Percentiles rank a stretch among this genome's conserved stretches.
phyloP scores from a whole-genome alignment of 305 asterid genomes.

The Solanum chacoense region DNA sequence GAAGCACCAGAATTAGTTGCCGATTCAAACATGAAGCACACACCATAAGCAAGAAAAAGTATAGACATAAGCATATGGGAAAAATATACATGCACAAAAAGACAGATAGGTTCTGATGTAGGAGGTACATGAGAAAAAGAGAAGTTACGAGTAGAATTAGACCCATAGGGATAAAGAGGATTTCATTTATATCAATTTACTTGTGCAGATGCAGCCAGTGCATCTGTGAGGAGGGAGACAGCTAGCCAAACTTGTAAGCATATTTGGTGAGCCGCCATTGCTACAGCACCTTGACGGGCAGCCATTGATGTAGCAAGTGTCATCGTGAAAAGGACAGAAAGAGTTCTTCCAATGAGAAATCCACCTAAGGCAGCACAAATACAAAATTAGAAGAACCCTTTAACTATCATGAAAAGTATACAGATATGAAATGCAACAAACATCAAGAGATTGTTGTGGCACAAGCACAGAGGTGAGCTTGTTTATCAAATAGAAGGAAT shows the following conservation, averaged over 20 bases:
- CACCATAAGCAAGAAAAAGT: not conserved
- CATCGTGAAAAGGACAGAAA: constrained; percentile 74
- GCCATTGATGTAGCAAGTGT: constrained; percentile 93
- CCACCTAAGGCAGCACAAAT: constrained; percentile 43
- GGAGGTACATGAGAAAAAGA: not conserved
- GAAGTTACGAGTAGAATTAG: not conserved
- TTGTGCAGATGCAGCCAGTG: constrained; percentile 83
- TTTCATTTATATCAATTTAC: constrained; percentile 16
- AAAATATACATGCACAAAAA: not conserved
- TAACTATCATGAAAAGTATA: not conserved
- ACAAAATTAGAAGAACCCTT: not conserved
- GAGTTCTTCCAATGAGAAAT: constrained; percentile 87
- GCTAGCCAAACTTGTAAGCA: constrained; percentile 93
- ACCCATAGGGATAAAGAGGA: not conserved
- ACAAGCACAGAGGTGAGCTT: not conserved
- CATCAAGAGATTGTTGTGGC: not conserved
- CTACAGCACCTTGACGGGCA: constrained; percentile 89
- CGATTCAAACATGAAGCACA: not conserved
- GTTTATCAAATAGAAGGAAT: not conserved
- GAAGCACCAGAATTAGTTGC: not conserved
- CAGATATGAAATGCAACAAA: not conserved
- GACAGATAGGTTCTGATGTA: not conserved
- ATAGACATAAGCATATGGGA: not conserved
- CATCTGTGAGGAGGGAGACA: constrained; percentile 92
- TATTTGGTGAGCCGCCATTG: constrained; percentile 96